Evolutionary conservation across 2,329 filamentous ascomycete genomes (phyloP).

Genomic region (Orbilia quercus): DNA sequence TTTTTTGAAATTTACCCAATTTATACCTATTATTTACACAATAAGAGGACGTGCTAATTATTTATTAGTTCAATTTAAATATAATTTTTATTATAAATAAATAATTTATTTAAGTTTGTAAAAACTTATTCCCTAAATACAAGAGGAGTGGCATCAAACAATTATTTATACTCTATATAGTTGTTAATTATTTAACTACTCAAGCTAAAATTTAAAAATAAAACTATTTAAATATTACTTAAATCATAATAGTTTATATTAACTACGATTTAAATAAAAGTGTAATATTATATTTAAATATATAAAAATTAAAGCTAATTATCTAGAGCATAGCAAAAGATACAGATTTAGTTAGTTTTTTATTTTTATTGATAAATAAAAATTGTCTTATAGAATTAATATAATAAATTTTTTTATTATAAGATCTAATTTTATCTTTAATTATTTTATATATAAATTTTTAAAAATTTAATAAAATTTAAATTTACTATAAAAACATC

Average conservation of each 20-base stretch:
- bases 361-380: constrained; percentile 21
- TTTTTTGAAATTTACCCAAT: constrained; percentile 34
- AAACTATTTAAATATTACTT: constrained; percentile 22
- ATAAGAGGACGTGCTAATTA: constrained; percentile 35
- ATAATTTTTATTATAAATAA: no score
- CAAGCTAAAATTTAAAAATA: constrained; percentile 2
- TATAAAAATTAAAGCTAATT: constrained; percentile 32
- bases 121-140: constrained; percentile 2
- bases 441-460: no score
- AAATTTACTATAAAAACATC: no score
- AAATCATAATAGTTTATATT: constrained; percentile 17
- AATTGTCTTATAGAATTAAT: constrained; percentile 12
- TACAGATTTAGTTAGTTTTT: constrained; percentile 4
- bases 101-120: constrained; percentile 29
- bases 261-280: constrained; percentile 28
- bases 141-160: constrained; percentile 9
- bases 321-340: constrained; percentile 14
- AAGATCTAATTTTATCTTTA: constrained; percentile 5
- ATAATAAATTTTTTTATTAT: constrained; percentile 27
- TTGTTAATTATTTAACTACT: constrained; percentile 11
- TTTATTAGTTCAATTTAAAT: constrained; percentile 7
- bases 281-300: constrained; percentile 55
- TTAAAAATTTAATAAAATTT: no score
- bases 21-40: constrained; percentile 29
- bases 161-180: background rate